Percentiles rank a stretch among this genome's conserved stretches.
phyloP scores from a whole-genome alignment of 257 asterid species.

The Scutellaria galericulata region DNA sequence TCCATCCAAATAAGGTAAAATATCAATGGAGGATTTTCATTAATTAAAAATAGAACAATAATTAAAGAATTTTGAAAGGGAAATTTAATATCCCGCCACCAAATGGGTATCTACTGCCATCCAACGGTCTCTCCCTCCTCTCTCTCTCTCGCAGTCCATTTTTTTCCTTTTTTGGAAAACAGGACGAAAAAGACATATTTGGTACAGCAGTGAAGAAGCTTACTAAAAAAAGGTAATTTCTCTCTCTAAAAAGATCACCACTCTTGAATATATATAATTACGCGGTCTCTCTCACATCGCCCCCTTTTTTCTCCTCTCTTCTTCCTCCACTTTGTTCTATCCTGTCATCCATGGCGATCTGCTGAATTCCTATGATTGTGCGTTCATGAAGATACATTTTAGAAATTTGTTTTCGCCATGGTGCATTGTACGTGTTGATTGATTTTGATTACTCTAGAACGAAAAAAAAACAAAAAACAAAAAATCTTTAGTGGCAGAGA shows the following conservation, averaged over 20 bases:
- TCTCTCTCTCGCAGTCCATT: neutral
- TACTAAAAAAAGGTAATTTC: slow-evolving; percentile 7
- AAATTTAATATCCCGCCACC: neutral
- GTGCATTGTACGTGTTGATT: slow-evolving; percentile 4
- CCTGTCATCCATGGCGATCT: slow-evolving; percentile 38
- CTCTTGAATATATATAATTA: slow-evolving; percentile 30
- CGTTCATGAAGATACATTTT: neutral
- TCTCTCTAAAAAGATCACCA: slow-evolving; percentile 22
- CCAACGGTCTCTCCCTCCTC: neutral
- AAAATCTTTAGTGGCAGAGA: neutral
- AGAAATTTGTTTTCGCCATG: slow-evolving; percentile 47
- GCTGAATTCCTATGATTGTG: neutral
- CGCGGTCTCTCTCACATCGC: slow-evolving; percentile 34
- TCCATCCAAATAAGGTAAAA: neutral
- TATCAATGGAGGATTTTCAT: neutral
- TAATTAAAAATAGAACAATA: neutral
- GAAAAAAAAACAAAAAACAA: slow-evolving; percentile 5
- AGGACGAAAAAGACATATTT: neutral
- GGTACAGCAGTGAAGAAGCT: neutral
- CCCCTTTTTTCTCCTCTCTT: slow-evolving; percentile 29
- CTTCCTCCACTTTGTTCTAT: neutral
- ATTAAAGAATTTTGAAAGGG: neutral
- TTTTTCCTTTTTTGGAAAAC: neutral
- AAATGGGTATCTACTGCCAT: neutral
- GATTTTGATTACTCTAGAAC: neutral